Evolutionary conservation across 345 rosid genomes (phyloP), one percentile per base, ranked within the genome.

Genomic region (Aurinia saxatilis): DNA sequence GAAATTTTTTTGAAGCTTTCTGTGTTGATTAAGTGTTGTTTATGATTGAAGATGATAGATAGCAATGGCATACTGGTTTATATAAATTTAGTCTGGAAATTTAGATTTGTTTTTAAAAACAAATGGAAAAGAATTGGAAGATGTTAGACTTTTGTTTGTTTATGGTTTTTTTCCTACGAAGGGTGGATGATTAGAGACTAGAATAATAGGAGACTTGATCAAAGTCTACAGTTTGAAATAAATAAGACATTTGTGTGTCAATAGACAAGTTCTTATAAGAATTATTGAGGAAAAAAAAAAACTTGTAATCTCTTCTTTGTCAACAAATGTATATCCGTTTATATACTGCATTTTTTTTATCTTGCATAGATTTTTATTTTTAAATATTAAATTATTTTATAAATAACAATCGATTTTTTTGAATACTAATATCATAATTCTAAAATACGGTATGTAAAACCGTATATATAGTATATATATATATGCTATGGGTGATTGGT

Each of bases 61-160:
- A n/a, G n/a, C n/a, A n/a, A n/a, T n/a, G n/a, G 33, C 61, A 50
- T 58, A 51, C 15, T 39, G 10, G 50, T 49, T 23, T 34, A 44
- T 58, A 68, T 59, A 51, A 60, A 25, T 21, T 21, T 21, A 21
- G 4, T 21, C 4, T 21, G 25, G 2, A 1, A 1, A 21, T 21
- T 21, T 21, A 21, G n/a, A n/a, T n/a, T n/a, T n/a, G n/a, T n/a
- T n/a, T n/a, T n/a, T n/a, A n/a, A n/a, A n/a, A n/a, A n/a, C 1
- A 12, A 45, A n/a, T 52, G 41, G 46, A 45, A 70, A 46, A 54
- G 29, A 31, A 45, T 52, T 53, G 41, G 68, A 70, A 63, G 29
- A 47, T 35, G 60, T 68, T 41, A 42, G 60, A 68, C 54, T 68
- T 68, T 68, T 68, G 12, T 41, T 21, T 14, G 44, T 57, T 68